Evolutionary conservation across 148 eudicot species (phyloP), one percentile per base, ranked within the genome.

Genomic region (Rhododendron williamsianum): DNA sequence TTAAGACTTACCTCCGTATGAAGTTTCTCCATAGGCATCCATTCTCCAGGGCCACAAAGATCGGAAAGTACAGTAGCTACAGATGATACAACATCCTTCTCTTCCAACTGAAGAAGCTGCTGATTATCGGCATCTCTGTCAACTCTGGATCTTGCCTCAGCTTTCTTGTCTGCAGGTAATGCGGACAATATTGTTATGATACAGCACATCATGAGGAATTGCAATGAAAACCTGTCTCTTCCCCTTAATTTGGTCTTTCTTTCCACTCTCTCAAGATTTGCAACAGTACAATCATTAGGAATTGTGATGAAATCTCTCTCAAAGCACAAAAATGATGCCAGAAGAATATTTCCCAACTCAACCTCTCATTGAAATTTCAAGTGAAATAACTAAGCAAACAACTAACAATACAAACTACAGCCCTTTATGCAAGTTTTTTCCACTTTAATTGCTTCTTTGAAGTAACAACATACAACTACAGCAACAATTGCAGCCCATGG

Each of bases 1-100:
- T 54, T 35, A 10, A 56, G 76, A 87, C 92, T 87, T 87, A 94
- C 99, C 99, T 92, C 94, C 0, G 93, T 36, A 80, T 95, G 97
- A 89, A 96, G 82, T 71, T 11, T 71, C 76, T 71, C 76, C 76
- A 71, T 30, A 15, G 76, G 38, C 76, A 71, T 71, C 76, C 76
- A 71, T 30, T 71, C 76, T 27, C 76, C 76, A 15, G 76, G 76
- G 76, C 76, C 76, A 33, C 76, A 71, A 30, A 30, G 76, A 71
- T 71, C 76, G 30, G 76, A 71, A 71, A 71, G 76, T 33, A 71
- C 76, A 33, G 19, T 71, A 30, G 76, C 76, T 13, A 71, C 76
- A 33, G 76, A 71, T 71, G 76, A 71, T 71, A 71, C 76, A 71
- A 71, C 76, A 30, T 71, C 76, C 76, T 71, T 71, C 76, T 71